Conservation (phyloP, 371 early-diverging fungal species). For the Rhizopus stolonifer region DNA sequence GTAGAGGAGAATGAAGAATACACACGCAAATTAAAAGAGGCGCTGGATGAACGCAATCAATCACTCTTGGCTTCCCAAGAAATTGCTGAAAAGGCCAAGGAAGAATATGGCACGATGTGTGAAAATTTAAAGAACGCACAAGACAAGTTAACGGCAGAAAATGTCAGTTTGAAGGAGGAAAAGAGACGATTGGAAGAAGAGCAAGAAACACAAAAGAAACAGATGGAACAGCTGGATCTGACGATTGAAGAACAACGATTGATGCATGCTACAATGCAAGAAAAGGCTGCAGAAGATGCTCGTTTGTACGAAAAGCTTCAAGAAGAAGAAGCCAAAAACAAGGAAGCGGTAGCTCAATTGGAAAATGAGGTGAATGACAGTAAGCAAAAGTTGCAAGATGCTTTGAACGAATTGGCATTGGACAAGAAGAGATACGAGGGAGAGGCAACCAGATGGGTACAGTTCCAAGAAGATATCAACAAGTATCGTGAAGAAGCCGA, state of each 20-base stretch:
- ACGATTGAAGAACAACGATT: constrained; percentile 26
- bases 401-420: constrained; percentile 1
- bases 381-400: background rate
- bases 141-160: constrained; percentile 19
- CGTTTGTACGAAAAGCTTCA: background rate
- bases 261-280: background rate
- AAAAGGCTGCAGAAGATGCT: background rate
- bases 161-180: constrained; percentile 13
- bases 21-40: constrained; percentile 6
- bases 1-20: background rate
- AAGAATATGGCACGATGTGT: constrained; percentile 18
- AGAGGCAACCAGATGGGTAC: background rate
- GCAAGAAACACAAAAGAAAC: background rate
- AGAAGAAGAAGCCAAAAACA: background rate
- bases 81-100: constrained; percentile 9
- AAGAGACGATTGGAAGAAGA: constrained; percentile 7
- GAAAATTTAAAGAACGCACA: constrained; percentile 24
- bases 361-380: background rate
- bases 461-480: constrained; percentile 8
- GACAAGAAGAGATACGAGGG: background rate
- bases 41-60: constrained; percentile 8
- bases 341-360: background rate
- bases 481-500: background rate
- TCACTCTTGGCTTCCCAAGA: constrained; percentile 5
- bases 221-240: constrained; percentile 5